Base-by-base conservation (phyloP, 768 basidiomycete species). In the Podaxis mareebaensis region DNA sequence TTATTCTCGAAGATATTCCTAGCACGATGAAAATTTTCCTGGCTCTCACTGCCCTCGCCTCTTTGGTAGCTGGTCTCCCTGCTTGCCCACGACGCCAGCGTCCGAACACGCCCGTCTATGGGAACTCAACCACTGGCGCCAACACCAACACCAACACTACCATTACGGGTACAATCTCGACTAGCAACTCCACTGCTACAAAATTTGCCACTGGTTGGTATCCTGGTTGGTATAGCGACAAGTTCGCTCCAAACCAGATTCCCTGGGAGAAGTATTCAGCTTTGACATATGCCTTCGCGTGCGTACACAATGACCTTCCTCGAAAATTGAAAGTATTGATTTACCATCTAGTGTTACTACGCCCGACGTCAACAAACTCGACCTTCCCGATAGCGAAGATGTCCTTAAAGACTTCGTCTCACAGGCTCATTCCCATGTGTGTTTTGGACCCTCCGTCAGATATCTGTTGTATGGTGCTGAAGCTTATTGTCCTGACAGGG, bases 201-300 rank as follows among this genome's bases (percentile, higher is more conserved):
- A 60, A 30, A n/a, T 12, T 87, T 17, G 79, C 83, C 3, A 74
- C 83, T 36, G 80, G 81, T 1, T 88, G 88, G 88, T 90, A 83
- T 67, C 85, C 89, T 38, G 85, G 86, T 48, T 93, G 86, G 86
- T 85, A 88, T 70, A 72, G 81, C 22, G 72, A 71, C 11, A 67
- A 74, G 39, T 75, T 74, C 0, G 85, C 85, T 66, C 75, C 83
- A 1, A 74, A 78, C 33, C 76, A 82, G 51, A 78, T 93, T 67
- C 79, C 78, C 61, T 93, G 91, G 91, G 71, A 71, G 3, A 83
- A 82, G 73, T 92, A 92, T 73, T 90, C 83, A 1, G 79, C 84
- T 60, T 73, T 90, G 65, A 84, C 84, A 12, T 93, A 88, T 73
- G 81, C 90, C 3, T 90, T 91, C 66, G 90, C 86, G 88, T 84